Base-by-base conservation (phyloP, 2,329 filamentous ascomycete species). In the Cucurbitaria berberidis region DNA sequence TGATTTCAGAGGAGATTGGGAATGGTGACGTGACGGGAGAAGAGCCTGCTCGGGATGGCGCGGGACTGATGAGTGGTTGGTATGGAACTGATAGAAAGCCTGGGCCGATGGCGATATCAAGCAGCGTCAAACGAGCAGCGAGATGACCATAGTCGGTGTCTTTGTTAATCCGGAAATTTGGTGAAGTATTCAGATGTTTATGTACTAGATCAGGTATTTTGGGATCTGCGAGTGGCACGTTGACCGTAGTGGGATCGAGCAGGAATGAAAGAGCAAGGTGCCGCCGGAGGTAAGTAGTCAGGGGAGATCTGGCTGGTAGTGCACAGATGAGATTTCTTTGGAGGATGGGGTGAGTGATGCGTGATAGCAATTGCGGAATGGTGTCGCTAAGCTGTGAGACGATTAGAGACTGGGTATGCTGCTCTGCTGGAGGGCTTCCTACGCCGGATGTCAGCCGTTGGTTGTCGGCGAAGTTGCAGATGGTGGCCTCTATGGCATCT, bases 101-200 rank as follows among this genome's bases (percentile, higher is more conserved):
- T 52, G 88, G 84, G 54, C 91, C 90, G 45, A 97, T 80, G 15
- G 86, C 88, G 34, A 91, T 83, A 67, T 95, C 88, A 5, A 97
- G 82, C 18, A 96, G 82, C 3, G 82, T 76, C 3, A 90, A 79
- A 15, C 86, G 80, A 2, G 89, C 86, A 29, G 82, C 80, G 1
- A 97, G 82, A 48, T 87, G 81, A 15, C 80, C 78, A 73, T 90
- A 96, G 73, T 96, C 77, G 15, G 87, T 89, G 26, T 79, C 63
- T 15, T 77, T 77, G 3, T 73, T 79, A 59, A 88, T 76, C 19
- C 73, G 68, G 64, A 89, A 89, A 21, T 81, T 77, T 1, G 78
- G 73, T 32, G 57, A 68, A 3, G 38, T 60, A 8, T 67, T 45
- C n/a, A 80, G 62, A 46, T 67, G 60, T 21, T 49, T 50, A 30